Conservation (phyloP, 371 early-diverging fungal genomes). For the Haplosporangium sp. region DNA sequence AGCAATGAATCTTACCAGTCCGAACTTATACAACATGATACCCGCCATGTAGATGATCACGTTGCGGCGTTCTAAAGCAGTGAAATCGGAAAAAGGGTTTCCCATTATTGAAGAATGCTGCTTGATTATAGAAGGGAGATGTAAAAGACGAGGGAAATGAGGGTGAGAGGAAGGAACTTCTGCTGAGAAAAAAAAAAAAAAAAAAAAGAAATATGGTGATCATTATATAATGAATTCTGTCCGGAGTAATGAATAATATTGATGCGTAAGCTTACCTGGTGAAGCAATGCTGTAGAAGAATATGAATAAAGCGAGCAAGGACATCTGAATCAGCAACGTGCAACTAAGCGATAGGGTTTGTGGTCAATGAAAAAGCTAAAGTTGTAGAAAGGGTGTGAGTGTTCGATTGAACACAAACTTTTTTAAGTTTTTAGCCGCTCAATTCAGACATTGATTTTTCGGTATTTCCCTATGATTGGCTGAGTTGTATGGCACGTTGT, state of each 20-base stretch:
- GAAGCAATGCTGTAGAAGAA: background rate
- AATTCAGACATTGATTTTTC: no score
- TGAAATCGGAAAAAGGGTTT: conserved; percentile 50
- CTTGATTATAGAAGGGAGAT: background rate
- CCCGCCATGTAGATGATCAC: conserved; percentile 59
- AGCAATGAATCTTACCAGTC: conserved; percentile 46
- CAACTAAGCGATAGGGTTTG: background rate
- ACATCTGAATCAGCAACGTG: background rate
- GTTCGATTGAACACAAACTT: no score
- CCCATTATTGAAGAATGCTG: conserved; percentile 19
- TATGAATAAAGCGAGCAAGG: background rate
- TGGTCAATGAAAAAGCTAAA: no score
- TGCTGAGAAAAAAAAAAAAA: background rate
- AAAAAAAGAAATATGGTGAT: no score
- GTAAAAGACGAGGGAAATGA: background rate
- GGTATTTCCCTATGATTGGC: no score
- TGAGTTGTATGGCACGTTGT: no score
- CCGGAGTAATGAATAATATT: background rate
- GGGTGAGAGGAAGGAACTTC: background rate
- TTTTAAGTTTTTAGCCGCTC: no score
- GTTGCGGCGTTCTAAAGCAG: conserved; percentile 52
- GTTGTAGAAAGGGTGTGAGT: no score
- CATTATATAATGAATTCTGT: background rate
- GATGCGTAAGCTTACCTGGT: background rate
- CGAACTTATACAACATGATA: conserved; percentile 65